Conservation (phyloP, 1,284 basidiomycete genomes). For the Sparassis latifolia region DNA sequence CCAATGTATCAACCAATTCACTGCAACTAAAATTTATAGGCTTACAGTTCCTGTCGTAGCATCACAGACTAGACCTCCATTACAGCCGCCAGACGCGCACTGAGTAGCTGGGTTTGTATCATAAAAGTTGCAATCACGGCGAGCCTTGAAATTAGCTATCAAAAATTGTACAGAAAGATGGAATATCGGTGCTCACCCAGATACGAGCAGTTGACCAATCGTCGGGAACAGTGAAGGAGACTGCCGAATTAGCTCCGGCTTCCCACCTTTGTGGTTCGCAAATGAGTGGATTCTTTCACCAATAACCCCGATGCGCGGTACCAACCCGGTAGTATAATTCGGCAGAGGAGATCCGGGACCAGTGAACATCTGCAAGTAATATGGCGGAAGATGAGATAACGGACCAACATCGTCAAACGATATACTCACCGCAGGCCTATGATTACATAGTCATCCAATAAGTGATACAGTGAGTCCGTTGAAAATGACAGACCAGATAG, state of each 20-base stretch:
- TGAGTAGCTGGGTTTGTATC: slow-evolving; percentile 31
- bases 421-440: slow-evolving; percentile 25
- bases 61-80: slow-evolving; percentile 41
- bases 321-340: too few relatives aligned
- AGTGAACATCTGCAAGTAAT: slow-evolving; percentile 21
- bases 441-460: not conserved
- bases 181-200: slow-evolving; percentile 18
- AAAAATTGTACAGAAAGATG: too few relatives aligned
- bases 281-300: not conserved
- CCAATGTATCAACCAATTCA: not conserved
- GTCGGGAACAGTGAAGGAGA: slow-evolving; percentile 25
- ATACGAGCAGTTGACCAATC: slow-evolving; percentile 30
- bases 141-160: slow-evolving; percentile 22
- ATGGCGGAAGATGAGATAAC: not conserved
- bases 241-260: slow-evolving; percentile 8
- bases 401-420: too few relatives aligned
- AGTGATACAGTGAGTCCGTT: too few relatives aligned
- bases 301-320: too few relatives aligned
- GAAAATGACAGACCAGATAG: slow-evolving; percentile 21
- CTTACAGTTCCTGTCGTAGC: slow-evolving; percentile 30
- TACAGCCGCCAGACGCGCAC: slow-evolving; percentile 39
- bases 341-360: slow-evolving; percentile 7
- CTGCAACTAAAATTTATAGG: slow-evolving; percentile 16
- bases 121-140: slow-evolving; percentile 29
- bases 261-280: slow-evolving; percentile 13